Evolutionary conservation across 306 rosid species (phyloP).

Genomic region (Medicago arabica): DNA sequence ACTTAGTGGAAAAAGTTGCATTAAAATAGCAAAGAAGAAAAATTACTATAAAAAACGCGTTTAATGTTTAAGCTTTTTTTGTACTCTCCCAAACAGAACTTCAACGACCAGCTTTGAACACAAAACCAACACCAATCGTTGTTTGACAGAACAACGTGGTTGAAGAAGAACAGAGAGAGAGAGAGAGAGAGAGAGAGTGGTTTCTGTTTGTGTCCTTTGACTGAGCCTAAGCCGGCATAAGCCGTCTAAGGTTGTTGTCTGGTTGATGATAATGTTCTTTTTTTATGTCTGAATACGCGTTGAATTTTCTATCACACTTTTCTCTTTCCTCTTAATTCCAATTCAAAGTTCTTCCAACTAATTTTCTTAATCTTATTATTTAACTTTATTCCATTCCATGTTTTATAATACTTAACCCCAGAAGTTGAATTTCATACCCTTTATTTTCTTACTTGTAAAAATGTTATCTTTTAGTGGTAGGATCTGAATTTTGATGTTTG

Average conservation of each 20-base stretch:
- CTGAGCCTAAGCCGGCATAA: slow-evolving; percentile 71
- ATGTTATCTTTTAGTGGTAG: slow-evolving; percentile 10
- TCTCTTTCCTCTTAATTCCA: slow-evolving; percentile 40
- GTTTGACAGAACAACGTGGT: slow-evolving; percentile 42
- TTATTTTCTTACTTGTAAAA: neutral
- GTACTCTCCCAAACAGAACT: slow-evolving; percentile 44
- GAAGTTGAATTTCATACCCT: slow-evolving; percentile 33
- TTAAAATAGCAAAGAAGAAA: neutral
- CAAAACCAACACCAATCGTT: slow-evolving; percentile 44
- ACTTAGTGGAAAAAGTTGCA: neutral
- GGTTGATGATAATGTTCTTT: slow-evolving; percentile 40
- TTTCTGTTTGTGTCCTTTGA: slow-evolving; percentile 54
- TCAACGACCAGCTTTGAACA: slow-evolving; percentile 55
- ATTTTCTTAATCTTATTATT: neutral
- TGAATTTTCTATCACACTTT: slow-evolving; percentile 52
- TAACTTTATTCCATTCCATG: slow-evolving; percentile 31
- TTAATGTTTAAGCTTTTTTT: slow-evolving; percentile 14
- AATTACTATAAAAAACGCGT: slow-evolving; percentile 35
- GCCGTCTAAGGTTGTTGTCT: slow-evolving; percentile 60
- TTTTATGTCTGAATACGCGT: slow-evolving; percentile 72
- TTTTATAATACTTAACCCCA: slow-evolving; percentile 3
- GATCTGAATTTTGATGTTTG: slow-evolving; percentile 43
- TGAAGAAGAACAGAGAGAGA: slow-evolving; percentile 11
- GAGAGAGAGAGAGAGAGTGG: slow-evolving; percentile 39
- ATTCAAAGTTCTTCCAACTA: slow-evolving; percentile 39